phyloP scores from a whole-genome alignment of 2,329 filamentous ascomycete genomes.

The Aspergillus costaricaensis region DNA sequence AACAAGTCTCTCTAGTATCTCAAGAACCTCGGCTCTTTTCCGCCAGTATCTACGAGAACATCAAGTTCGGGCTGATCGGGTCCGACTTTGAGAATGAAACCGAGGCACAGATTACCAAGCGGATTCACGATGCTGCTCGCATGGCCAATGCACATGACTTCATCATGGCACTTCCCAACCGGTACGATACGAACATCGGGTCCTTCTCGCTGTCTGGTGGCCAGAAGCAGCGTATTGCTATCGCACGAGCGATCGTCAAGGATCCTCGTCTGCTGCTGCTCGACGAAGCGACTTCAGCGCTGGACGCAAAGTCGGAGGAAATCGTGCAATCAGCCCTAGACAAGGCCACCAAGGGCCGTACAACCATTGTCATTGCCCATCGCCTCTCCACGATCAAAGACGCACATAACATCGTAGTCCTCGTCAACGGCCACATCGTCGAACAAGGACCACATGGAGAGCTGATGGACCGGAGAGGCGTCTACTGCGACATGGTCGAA shows the following conservation, averaged over 20 bases:
- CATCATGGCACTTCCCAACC: constrained; percentile 70
- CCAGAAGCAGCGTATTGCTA: constrained; percentile 81
- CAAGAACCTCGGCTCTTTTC: constrained; percentile 85
- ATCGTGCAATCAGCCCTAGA: constrained; percentile 83
- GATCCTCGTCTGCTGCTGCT: constrained; percentile 81
- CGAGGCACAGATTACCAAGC: constrained; percentile 51
- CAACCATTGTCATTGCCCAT: constrained; percentile 44
- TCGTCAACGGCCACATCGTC: constrained; percentile 75
- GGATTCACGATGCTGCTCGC: constrained; percentile 23
- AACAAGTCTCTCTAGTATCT: constrained; percentile 75
- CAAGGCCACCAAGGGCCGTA: constrained; percentile 60
- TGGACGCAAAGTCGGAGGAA: constrained; percentile 84
- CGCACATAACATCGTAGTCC: constrained; percentile 63
- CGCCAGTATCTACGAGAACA: constrained; percentile 80
- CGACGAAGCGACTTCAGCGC: constrained; percentile 83
- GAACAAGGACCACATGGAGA: constrained; percentile 83
- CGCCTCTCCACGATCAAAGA: constrained; percentile 44
- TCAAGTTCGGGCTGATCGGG: constrained; percentile 60
- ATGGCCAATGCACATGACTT: constrained; percentile 73
- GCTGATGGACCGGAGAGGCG: constrained; percentile 65
- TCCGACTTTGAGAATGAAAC: constrained; percentile 65
- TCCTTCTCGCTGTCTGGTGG: constrained; percentile 18
- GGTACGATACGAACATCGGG: constrained; percentile 22
- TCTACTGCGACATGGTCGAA: constrained; percentile 78
- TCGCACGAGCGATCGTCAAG: constrained; percentile 76